Conservation (phyloP, 345 rosid species). For the Sonneratia caseolaris region DNA sequence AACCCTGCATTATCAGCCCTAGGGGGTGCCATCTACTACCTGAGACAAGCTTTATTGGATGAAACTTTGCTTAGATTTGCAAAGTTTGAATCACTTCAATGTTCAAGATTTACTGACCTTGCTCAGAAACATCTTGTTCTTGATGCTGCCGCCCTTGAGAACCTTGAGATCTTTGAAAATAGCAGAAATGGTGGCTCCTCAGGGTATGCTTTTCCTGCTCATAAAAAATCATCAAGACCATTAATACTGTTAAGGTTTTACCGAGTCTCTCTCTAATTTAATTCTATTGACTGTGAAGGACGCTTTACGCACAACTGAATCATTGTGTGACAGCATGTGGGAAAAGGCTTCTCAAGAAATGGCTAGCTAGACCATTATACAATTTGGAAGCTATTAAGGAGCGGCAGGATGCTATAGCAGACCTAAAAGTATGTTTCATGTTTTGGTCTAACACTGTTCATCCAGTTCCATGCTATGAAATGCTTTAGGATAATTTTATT, state of each 20-base stretch:
- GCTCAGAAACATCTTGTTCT: conserved; percentile 74
- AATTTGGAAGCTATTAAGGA: conserved; percentile 52
- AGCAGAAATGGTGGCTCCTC: conserved; percentile 70
- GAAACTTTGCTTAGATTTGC: conserved; percentile 88
- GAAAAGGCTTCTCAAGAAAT: conserved; percentile 78
- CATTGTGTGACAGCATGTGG: conserved; percentile 93
- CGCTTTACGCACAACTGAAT: conserved; percentile 74
- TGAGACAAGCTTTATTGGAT: conserved; percentile 79
- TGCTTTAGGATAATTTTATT: background rate
- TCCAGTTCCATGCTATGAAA: background rate
- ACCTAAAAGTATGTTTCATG: conserved; percentile 49
- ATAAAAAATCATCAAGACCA: conserved; percentile 4
- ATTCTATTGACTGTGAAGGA: conserved; percentile 38
- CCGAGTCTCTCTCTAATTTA: conserved; percentile 5
- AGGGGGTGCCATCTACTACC: conserved; percentile 87
- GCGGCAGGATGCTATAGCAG: conserved; percentile 91
- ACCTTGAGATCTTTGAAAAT: conserved; percentile 97
- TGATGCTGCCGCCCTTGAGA: conserved; percentile 94
- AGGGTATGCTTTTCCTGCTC: conserved; percentile 42
- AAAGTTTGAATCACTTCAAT: conserved; percentile 71
- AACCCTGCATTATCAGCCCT: conserved; percentile 84
- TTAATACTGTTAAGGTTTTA: conserved; percentile 8
- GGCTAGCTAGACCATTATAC: conserved; percentile 95
- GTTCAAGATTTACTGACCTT: conserved; percentile 41
- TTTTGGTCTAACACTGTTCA: background rate